Percentiles rank a stretch among this genome's conserved stretches.
Conservation (phyloP, 2,329 filamentous ascomycete genomes). For the Alternaria sp. region DNA sequence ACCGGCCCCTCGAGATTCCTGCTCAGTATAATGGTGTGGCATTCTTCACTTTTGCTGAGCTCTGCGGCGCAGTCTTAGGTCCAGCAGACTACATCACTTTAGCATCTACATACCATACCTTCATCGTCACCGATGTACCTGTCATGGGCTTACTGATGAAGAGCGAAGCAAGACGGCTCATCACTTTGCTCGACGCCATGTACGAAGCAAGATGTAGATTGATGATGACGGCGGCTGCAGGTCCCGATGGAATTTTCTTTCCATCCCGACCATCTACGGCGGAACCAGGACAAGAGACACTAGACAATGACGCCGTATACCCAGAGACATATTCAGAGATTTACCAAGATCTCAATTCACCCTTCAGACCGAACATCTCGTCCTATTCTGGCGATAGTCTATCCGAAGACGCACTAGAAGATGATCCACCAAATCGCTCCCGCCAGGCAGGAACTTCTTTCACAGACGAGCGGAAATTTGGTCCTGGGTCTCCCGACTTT, state of each 20-base stretch:
- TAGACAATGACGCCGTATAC: conserved; percentile 63
- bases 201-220: conserved; percentile 86
- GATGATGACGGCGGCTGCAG: conserved; percentile 71
- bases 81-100: conserved; percentile 86
- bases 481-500: conserved; percentile 64
- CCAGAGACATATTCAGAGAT: conserved; percentile 76
- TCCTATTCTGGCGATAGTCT: conserved; percentile 62
- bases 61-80: conserved; percentile 72
- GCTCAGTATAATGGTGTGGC: conserved; percentile 66
- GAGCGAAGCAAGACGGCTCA: conserved; percentile 82
- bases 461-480: conserved; percentile 39
- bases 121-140: conserved; percentile 76
- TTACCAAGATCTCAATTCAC: conserved; percentile 78
- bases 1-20: conserved; percentile 68
- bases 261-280: conserved; percentile 53
- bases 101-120: conserved; percentile 80
- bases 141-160: conserved; percentile 73
- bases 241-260: conserved; percentile 81
- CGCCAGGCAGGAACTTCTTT: conserved; percentile 35
- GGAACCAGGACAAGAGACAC: conserved; percentile 12
- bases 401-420: conserved; percentile 58
- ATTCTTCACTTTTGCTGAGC: conserved; percentile 72
- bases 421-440: conserved; percentile 58
- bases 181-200: conserved; percentile 77
- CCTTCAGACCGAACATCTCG: conserved; percentile 81